Evolutionary conservation across 2,329 filamentous ascomycete species (phyloP), one percentile per base, ranked within the genome.

Genomic region (Penicillium sp.): DNA sequence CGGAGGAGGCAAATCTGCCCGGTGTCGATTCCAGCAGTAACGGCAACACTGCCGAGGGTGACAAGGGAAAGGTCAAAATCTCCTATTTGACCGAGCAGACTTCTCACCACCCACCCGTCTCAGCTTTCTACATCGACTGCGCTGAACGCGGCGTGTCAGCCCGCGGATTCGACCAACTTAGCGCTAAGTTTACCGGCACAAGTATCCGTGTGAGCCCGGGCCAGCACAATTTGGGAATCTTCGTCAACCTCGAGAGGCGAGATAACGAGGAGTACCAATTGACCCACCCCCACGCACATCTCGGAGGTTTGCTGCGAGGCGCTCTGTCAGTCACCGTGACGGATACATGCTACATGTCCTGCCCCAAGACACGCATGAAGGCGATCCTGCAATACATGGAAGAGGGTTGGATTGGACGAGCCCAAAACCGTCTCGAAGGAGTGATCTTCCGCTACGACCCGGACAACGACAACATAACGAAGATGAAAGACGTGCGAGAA

Each of bases 41-140:
- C 52, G 65, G 53, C 60, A 67, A 66, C 46, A 61, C 65, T 34
- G 67, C 60, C 49, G 67, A 59, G 26, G 53, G 62, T 50, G 59
- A 58, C 58, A 73, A 75, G 41, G 63, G 76, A 61, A 81, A 80
- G 23, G 82, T 96, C 62, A 89, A 88, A 62, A 84, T 99, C 62
- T 96, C 91, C 8, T 99, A 96, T 70, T 81, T 99, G 54, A 97
- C 94, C 21, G 94, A 99, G 75, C 94, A 99, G 76, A 99, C 94
- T 7, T 97, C 91, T 7, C 94, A 99, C 67, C 94, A 99, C 74
- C 94, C 94, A 27, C 94, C 94, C 8, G 93, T 99, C 60, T 97
- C 93, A 62, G 94, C 94, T 12, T 99, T 96, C 74, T 93, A 90
- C 71, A 87, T 97, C 58, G 88, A 91, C 67, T 99, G 94, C 68